Evolutionary conservation across 164 flowering plant species (phyloP), one percentile per base, ranked within the genome.

Genomic region (Annona cherimola): DNA sequence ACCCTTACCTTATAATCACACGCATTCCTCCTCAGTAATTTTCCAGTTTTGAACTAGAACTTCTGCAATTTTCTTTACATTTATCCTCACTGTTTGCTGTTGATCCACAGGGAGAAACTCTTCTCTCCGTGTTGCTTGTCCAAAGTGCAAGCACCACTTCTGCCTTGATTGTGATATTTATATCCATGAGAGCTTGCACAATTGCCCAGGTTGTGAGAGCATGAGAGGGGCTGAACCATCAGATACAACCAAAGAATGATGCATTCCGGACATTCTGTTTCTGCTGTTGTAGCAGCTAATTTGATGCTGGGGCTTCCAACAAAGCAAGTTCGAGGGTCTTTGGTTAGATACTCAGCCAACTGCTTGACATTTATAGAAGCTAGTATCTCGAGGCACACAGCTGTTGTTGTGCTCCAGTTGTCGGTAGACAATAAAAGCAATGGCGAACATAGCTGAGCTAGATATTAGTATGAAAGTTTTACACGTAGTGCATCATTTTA

Each of bases 201-300:
- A 94, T 44, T 94, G 99, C 79, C 99, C 99, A 0, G 98, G 98
- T 45, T 94, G 99, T 55, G 98, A 94, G 81, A 87, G 98, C 80
- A 75, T 69, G 59, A 82, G 87, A 57, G 87, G 81, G 74, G 75
- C 87, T 14, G 66, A 72, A 63, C 63, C 65, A 60, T 19, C 40
- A 16, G 46, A 70, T 55, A 64, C 67, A 40, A 39, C 69, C 16
- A 43, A 6, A 44, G 69, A 14, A 35, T 66, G 67, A 64, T 64
- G 67, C 67, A 35, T 64, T 1, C 67, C 18, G 12, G 14, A 50
- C 9, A 16, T 50, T 50, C 57, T 16, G 14, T 9, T 9, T 50
- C 14, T 8, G 18, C 14, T 50, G 57, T 50, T 50, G 2, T 50
- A 8, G 11, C 18, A 12, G 57, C 57, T 50, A 50, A 26, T 50